phyloP scores from a whole-genome alignment of 345 rosid species.

The Arabis hirsuta region DNA sequence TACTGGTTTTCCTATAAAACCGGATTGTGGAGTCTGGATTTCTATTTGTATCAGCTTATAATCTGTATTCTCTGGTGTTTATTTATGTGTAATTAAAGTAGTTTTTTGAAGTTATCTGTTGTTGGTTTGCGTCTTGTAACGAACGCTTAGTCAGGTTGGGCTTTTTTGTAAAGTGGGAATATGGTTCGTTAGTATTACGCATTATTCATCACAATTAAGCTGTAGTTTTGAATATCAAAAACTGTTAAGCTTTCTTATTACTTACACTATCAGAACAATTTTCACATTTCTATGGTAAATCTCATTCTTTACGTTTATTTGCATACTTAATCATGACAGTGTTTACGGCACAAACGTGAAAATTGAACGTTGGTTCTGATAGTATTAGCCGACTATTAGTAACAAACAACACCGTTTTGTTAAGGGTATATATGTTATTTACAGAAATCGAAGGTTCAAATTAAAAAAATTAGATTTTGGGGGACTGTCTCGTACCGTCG shows the following conservation, averaged over 20 bases:
- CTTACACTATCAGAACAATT: too few species aligned
- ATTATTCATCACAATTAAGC: constrained; percentile 7
- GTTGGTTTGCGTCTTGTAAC: constrained; percentile 33
- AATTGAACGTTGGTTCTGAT: neutral
- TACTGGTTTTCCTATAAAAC: constrained; percentile 15
- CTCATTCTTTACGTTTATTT: too few species aligned
- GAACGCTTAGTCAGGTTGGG: constrained; percentile 23
- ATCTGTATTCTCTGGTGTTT: neutral
- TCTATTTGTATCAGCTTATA: constrained; percentile 9
- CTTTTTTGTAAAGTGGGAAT: constrained; percentile 15
- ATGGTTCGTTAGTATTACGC: constrained; percentile 15
- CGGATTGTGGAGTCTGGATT: constrained; percentile 19
- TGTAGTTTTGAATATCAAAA: constrained; percentile 2
- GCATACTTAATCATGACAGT: neutral
- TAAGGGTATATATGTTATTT: constrained; percentile 16
- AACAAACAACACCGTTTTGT: neutral
- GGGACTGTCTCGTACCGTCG: neutral
- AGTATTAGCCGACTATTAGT: neutral
- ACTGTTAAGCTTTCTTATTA: too few species aligned
- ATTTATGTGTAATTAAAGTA: constrained; percentile 13
- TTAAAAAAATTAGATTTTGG: constrained; percentile 1
- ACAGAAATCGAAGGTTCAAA: neutral
- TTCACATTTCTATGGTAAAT: too few species aligned
- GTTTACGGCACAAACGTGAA: neutral
- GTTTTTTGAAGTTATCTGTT: constrained; percentile 1